phyloP scores from a whole-genome alignment of 176 grass and related monocot species.

The Melocanna baccifera region DNA sequence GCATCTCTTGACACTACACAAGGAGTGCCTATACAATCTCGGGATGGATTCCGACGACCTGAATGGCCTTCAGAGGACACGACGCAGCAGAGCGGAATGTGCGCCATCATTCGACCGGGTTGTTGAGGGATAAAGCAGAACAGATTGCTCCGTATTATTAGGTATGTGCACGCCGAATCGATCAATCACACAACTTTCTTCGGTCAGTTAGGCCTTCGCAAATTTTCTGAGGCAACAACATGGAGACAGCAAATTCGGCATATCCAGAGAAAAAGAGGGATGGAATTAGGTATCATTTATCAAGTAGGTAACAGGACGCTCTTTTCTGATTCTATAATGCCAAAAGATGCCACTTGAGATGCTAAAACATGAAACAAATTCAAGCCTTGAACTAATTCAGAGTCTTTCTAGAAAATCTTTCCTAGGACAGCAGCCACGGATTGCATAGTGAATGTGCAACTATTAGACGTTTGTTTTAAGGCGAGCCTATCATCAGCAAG shows the following conservation, averaged over 20 bases:
- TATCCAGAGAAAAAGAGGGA: neutral
- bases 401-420: neutral
- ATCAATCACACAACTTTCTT: neutral
- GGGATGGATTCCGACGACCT: neutral
- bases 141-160: too few species aligned
- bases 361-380: neutral
- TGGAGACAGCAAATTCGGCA: neutral
- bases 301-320: constrained; percentile 16
- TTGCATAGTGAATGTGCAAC: neutral
- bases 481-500: neutral
- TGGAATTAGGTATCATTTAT: constrained; percentile 9
- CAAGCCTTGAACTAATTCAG: neutral
- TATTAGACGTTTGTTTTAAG: neutral
- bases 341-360: neutral
- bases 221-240: neutral
- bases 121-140: neutral
- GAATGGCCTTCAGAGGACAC: neutral
- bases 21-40: neutral
- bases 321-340: neutral
- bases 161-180: neutral
- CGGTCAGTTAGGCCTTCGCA: neutral
- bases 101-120: neutral
- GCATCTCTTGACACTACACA: neutral
- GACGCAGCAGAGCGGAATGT: neutral
- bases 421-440: neutral